Evolutionary conservation across 1,139 yeast genomes (phyloP).

Genomic region (Debaryomyces subglobosus): DNA sequence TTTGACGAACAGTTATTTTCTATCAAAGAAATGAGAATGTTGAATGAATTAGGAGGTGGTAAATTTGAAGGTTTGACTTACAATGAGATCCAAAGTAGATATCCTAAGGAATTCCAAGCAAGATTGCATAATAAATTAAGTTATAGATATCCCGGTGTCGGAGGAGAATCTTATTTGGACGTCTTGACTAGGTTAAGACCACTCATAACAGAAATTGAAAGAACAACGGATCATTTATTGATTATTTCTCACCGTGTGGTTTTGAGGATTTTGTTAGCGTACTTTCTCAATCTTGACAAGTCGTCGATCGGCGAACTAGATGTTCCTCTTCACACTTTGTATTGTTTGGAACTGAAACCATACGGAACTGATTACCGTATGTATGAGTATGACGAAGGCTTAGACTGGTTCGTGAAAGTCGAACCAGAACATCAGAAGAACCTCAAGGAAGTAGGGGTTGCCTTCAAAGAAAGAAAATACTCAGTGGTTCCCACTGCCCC

Average conservation of each 20-base stretch:
- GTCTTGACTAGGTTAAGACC: constrained; percentile 90
- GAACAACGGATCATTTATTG: constrained; percentile 85
- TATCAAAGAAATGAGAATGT: constrained; percentile 87
- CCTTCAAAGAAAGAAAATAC: constrained; percentile 65
- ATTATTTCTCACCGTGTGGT: constrained; percentile 91
- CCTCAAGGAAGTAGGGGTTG: constrained; percentile 66
- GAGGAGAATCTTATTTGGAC: constrained; percentile 95
- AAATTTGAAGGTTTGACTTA: constrained; percentile 87
- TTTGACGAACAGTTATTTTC: constrained; percentile 78
- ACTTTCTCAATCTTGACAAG: constrained; percentile 82
- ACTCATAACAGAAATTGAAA: constrained; percentile 86
- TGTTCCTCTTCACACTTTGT: constrained; percentile 89
- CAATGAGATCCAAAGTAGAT: constrained; percentile 69
- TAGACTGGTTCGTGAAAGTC: constrained; percentile 78
- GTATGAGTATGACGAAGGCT: constrained; percentile 79
- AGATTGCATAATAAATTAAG: constrained; percentile 75
- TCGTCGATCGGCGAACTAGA: constrained; percentile 87
- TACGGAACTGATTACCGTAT: constrained; percentile 93
- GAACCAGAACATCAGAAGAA: constrained; percentile 66
- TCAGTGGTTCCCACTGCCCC: constrained; percentile 78
- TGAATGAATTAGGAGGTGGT: constrained; percentile 93
- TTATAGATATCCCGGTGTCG: constrained; percentile 93
- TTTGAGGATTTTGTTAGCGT: constrained; percentile 82
- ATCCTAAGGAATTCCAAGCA: constrained; percentile 79
- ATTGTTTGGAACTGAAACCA: constrained; percentile 88